Evolutionary conservation across 2,329 filamentous ascomycete species (phyloP).

Genomic region (Phyllosticta citrichinensis): DNA sequence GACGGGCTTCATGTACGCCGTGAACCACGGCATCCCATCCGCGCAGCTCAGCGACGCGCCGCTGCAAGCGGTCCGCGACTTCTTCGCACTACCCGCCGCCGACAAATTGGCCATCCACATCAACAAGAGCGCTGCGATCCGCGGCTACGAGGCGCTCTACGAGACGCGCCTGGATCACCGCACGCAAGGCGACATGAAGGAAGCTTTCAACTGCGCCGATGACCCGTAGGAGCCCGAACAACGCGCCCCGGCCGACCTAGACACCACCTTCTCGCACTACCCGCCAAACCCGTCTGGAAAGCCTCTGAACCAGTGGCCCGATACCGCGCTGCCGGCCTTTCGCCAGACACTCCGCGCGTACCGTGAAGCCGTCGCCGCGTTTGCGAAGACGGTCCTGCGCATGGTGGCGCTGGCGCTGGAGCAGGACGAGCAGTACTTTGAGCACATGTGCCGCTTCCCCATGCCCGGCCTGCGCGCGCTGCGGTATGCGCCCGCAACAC

Average conservation of each 20-base stretch:
- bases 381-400: background rate
- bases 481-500: constrained; percentile 30
- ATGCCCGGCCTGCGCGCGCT: constrained; percentile 33
- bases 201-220: constrained; percentile 27
- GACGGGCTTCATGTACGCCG: constrained; percentile 36
- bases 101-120: constrained; percentile 28
- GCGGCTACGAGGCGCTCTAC: constrained; percentile 27
- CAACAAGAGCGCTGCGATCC: constrained; percentile 25
- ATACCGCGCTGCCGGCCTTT: background rate
- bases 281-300: constrained; percentile 26
- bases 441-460: constrained; percentile 28
- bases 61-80: constrained; percentile 25
- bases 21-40: constrained; percentile 29
- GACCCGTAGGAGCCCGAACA: constrained; percentile 25
- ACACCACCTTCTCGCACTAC: background rate
- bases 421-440: constrained; percentile 28
- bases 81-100: constrained; percentile 16
- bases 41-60: constrained; percentile 20
- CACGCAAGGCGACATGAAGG: constrained; percentile 26
- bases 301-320: constrained; percentile 17
- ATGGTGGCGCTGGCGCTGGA: constrained; percentile 2
- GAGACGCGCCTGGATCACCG: constrained; percentile 27
- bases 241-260: constrained; percentile 14
- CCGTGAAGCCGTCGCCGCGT: background rate
- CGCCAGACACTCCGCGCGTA: no score